Evolutionary conservation across 2,329 filamentous ascomycete genomes (phyloP).

Genomic region (Apiospora arundinis): DNA sequence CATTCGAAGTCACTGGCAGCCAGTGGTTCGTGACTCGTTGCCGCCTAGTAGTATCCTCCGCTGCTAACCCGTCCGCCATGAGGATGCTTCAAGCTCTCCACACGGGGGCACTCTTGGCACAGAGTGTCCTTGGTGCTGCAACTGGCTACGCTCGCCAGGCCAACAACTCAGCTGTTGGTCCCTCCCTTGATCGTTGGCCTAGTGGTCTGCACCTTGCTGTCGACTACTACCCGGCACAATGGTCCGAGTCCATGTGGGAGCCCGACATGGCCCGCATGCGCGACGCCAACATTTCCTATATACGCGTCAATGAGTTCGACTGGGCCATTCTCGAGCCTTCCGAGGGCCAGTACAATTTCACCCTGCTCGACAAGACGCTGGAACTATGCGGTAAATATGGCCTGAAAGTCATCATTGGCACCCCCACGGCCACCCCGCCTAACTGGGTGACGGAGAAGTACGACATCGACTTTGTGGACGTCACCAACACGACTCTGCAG

Average conservation of each 20-base stretch:
- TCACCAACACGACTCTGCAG: constrained; percentile 31
- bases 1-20: neutral
- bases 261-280: constrained; percentile 31
- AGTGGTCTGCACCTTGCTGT: constrained; percentile 31
- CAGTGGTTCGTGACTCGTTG: neutral
- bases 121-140: neutral
- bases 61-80: neutral
- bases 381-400: constrained; percentile 29
- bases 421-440: constrained; percentile 32
- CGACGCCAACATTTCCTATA: constrained; percentile 31
- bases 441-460: constrained; percentile 32
- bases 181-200: constrained; percentile 28
- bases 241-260: constrained; percentile 33
- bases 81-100: constrained; percentile 4
- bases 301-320: constrained; percentile 34
- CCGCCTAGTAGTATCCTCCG: neutral
- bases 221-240: constrained; percentile 34
- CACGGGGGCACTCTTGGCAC: neutral
- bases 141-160: neutral
- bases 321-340: constrained; percentile 31
- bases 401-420: constrained; percentile 33
- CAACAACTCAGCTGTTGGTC: neutral
- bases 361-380: constrained; percentile 30
- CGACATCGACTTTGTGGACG: constrained; percentile 31
- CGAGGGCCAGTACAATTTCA: constrained; percentile 33